Percentiles rank a stretch among this genome's conserved stretches.
These are phyloP conservation scores for Eucalyptus cloeziana DNA, from an alignment of 345 rosid species.

Conservation along the genomic window DNA sequence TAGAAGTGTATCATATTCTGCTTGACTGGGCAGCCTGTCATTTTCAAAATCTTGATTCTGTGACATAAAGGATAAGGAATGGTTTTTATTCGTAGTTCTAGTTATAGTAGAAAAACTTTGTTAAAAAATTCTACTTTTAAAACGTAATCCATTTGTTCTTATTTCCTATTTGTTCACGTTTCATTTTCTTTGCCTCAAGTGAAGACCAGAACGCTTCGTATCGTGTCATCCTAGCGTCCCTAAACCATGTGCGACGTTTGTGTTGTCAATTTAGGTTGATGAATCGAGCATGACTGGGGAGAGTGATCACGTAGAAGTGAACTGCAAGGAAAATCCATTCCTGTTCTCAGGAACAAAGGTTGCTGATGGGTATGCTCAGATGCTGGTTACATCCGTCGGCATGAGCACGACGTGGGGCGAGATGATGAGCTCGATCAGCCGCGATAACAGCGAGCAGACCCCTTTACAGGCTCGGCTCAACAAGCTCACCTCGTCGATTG, in stretches of 20 bases:
- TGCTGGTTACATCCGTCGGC: no score
- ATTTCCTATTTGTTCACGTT: not conserved
- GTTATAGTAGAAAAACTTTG: not conserved
- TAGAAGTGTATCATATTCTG: no score
- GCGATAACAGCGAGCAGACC: no score
- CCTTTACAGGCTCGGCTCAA: no score
- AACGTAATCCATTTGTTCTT: not conserved
- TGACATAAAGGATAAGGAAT: no score
- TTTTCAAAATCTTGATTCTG: no score
- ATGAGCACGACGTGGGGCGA: no score
- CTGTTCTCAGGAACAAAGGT: conserved; percentile 16
- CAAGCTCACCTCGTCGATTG: no score
- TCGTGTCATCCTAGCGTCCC: not conserved
- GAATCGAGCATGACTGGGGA: conserved; percentile 65
- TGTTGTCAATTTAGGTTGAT: not conserved
- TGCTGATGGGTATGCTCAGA: no score
- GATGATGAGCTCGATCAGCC: no score
- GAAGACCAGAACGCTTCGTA: not conserved
- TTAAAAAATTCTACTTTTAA: not conserved
- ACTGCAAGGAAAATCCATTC: conserved; percentile 23
- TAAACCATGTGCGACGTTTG: not conserved
- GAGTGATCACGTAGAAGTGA: conserved; percentile 33
- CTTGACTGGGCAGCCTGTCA: no score
- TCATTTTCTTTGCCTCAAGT: conserved; percentile 19
- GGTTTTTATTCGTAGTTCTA: not conserved